phyloP scores from a whole-genome alignment of 106 monocot species.

The Platanthera guangdongensis region DNA sequence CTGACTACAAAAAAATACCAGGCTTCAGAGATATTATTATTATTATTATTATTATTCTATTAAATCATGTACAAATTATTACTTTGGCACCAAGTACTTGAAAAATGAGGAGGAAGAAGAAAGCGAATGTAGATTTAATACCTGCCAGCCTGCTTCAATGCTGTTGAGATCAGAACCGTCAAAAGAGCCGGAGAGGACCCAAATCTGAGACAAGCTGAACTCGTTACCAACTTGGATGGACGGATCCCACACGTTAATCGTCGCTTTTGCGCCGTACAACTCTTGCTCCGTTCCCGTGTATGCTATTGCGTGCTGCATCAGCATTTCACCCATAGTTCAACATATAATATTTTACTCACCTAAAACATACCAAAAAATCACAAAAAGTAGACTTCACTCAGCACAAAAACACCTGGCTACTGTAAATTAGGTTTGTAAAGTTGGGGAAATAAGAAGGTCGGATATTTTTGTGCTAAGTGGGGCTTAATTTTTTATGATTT shows the following conservation, averaged over 20 bases:
- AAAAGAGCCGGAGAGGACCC: conserved; percentile 92
- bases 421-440: too few species aligned
- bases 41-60: not conserved
- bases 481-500: too few species aligned
- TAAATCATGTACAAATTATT: not conserved
- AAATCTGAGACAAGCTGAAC: conserved; percentile 96
- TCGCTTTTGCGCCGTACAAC: conserved; percentile 77
- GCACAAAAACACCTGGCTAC: too few species aligned
- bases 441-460: too few species aligned
- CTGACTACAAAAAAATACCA: conserved; percentile 96
- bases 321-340: too few species aligned
- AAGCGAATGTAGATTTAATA: conserved; percentile 14
- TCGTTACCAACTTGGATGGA: conserved; percentile 48
- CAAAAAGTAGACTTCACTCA: too few species aligned
- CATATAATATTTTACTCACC: too few species aligned
- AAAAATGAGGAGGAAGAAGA: too few species aligned
- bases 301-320: conserved; percentile 78
- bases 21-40: conserved; percentile 12
- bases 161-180: conserved; percentile 96
- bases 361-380: too few species aligned
- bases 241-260: conserved; percentile 93
- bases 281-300: conserved; percentile 54
- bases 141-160: conserved; percentile 99
- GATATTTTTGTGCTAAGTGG: too few species aligned
- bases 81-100: too few species aligned